phyloP scores from a whole-genome alignment of 352 stramenopile species.

The Phytopythium delawarense region DNA sequence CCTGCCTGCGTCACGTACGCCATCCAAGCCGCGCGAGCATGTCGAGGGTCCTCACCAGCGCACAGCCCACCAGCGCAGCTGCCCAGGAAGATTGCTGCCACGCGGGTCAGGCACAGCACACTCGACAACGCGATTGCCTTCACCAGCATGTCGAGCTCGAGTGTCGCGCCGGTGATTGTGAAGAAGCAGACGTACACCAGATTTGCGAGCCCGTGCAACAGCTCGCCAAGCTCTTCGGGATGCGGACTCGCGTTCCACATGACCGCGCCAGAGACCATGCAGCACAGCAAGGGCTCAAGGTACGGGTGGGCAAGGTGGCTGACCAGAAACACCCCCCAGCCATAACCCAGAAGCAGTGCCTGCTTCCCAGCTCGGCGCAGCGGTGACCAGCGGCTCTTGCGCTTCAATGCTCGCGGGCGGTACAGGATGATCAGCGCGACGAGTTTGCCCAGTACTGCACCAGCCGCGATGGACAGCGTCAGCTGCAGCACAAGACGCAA shows the following conservation, averaged over 20 bases:
- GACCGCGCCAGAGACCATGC: conserved; percentile 59
- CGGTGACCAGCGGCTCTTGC: conserved; percentile 29
- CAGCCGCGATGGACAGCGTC: conserved; percentile 43
- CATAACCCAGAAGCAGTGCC: conserved; percentile 52
- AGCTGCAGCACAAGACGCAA: conserved; percentile 33
- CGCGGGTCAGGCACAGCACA: conserved; percentile 46
- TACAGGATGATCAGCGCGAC: conserved; percentile 54
- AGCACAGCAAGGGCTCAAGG: conserved; percentile 57
- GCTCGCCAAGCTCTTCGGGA: conserved; percentile 44
- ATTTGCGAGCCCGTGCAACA: conserved; percentile 50
- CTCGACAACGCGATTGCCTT: conserved; percentile 52
- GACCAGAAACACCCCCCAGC: conserved; percentile 54
- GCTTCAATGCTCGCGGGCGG: conserved; percentile 42
- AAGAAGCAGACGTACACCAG: conserved; percentile 77
- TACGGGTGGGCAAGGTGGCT: conserved; percentile 61
- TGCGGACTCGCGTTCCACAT: conserved; percentile 64
- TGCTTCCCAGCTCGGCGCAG: conserved; percentile 44
- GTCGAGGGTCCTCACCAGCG: conserved; percentile 36
- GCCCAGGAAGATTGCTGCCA: conserved; percentile 56
- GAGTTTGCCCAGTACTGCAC: conserved; percentile 45
- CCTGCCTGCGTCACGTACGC: conserved; percentile 71
- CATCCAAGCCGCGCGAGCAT: conserved; percentile 63
- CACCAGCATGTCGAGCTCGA: conserved; percentile 62
- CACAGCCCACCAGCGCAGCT: conserved; percentile 45
- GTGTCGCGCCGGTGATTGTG: conserved; percentile 58